Base-by-base conservation (phyloP, 805 yeast genomes). In the Torulaspora quercuum region DNA sequence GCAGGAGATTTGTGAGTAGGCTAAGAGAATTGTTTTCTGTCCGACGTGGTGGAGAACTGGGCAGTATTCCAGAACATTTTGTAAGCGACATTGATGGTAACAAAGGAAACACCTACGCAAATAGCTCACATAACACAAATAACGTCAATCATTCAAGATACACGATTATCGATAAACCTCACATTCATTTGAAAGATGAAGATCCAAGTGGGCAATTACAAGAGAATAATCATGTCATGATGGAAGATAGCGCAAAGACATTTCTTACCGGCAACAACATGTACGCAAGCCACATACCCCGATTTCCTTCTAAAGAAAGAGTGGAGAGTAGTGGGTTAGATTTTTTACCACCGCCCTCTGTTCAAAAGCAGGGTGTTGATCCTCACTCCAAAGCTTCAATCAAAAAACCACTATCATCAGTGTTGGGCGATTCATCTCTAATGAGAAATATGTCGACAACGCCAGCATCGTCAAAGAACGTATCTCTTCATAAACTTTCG, bases 241-340 rank as follows among this genome's bases (percentile, higher is more conserved):
- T n/a, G n/a, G n/a, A 37, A 29, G 48, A 42, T 25, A 54, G 58
- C 39, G 44, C 50, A 7, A 48, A 49, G 16, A 56, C 61, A 4
- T 57, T 55, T 36, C 37, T 57, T 6, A 52, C 59, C 1, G 52
- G 53, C 7, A 50, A 52, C 33, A 45, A 43, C 12, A 39, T 39
- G 10, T 42, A 41, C 18, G 40, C 20, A n/a, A 20, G 29, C 22
- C 35, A 35, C 15, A 33, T 33, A 10, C 47, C 50, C 13, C 34
- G 32, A 11, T 44, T 39, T 25, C 50, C 53, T 9, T n/a, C 15
- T n/a, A 27, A 37, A 12, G 32, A 13, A n/a, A 13, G 17, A 6
- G 11, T 10, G 5, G 33, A 27, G 17, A 29, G 25, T 13, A 17
- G 11, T 10, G 17, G 23, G 7, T 19, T 25, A 27, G n/a, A n/a